Percentiles rank a stretch among this genome's conserved stretches.
phyloP scores from a whole-genome alignment of 2,329 filamentous ascomycete species.

The Pseudopyrenochaeta lycopersici region DNA sequence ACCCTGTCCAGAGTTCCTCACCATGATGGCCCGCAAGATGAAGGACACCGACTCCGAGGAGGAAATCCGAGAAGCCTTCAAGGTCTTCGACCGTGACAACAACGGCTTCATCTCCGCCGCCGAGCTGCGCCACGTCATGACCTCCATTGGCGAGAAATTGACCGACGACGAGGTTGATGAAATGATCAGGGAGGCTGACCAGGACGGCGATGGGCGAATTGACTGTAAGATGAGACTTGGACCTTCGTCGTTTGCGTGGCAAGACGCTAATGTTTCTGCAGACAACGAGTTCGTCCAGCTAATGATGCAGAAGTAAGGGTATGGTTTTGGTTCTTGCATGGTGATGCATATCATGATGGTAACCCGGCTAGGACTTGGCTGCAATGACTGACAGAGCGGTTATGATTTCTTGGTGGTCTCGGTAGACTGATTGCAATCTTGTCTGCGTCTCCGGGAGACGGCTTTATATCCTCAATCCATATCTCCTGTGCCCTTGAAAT shows the following conservation, averaged over 20 bases:
- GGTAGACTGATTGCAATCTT: conserved; percentile 29
- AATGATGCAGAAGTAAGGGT: conserved; percentile 64
- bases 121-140: conserved; percentile 71
- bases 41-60: conserved; percentile 70
- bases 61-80: conserved; percentile 72
- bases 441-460: conserved; percentile 32
- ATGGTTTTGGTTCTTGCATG: conserved; percentile 32
- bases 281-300: conserved; percentile 66
- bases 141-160: conserved; percentile 70
- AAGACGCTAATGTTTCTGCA: conserved; percentile 33
- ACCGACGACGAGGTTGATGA: conserved; percentile 70
- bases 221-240: conserved; percentile 60
- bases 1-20: conserved; percentile 64
- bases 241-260: background rate
- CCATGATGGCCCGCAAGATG: conserved; percentile 72
- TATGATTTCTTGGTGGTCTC: conserved; percentile 30
- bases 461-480: conserved; percentile 47
- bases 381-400: conserved; percentile 39
- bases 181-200: conserved; percentile 72
- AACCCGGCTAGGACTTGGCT: conserved; percentile 36
- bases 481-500: conserved; percentile 29
- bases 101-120: conserved; percentile 71
- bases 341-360: conserved; percentile 41
- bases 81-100: conserved; percentile 72
- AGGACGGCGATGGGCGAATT: conserved; percentile 70